A percentile compares a stretch with the other conserved stretches of the same genome.
Conservation (phyloP, 2,329 filamentous ascomycete species). For the Alternaria hordeiaustralica region DNA sequence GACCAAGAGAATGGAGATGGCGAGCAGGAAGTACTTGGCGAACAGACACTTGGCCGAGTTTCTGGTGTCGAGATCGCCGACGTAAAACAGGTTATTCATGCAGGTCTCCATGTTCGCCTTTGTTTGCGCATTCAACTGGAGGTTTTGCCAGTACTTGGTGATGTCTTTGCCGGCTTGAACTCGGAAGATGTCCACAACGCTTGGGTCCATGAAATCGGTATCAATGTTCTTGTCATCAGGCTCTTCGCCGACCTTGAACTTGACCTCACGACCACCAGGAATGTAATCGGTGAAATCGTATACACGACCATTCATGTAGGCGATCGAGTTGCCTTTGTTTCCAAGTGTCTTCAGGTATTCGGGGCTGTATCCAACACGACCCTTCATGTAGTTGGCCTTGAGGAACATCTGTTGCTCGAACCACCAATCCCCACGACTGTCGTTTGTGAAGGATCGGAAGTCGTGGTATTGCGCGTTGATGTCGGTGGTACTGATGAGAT, state of each 20-base stretch:
- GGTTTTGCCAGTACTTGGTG: constrained; percentile 78
- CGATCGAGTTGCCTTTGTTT: constrained; percentile 71
- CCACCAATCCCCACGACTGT: constrained; percentile 90
- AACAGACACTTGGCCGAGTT: constrained; percentile 86
- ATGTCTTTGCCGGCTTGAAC: constrained; percentile 78
- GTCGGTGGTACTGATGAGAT: constrained; percentile 70
- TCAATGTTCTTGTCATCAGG: constrained; percentile 51
- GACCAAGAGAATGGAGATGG: constrained; percentile 80
- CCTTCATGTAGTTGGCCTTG: constrained; percentile 81
- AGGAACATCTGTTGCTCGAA: constrained; percentile 83
- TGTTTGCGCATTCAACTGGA: constrained; percentile 64
- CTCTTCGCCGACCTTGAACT: constrained; percentile 61
- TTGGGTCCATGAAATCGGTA: constrained; percentile 79
- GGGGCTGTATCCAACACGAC: constrained; percentile 81
- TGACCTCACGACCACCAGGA: constrained; percentile 72
- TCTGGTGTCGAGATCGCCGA: constrained; percentile 89
- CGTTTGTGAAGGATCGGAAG: constrained; percentile 83
- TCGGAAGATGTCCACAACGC: constrained; percentile 79
- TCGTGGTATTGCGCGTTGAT: constrained; percentile 85
- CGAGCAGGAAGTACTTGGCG: constrained; percentile 85
- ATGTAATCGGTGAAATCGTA: constrained; percentile 91
- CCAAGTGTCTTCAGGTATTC: constrained; percentile 77
- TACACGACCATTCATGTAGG: constrained; percentile 77
- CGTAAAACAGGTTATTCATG: constrained; percentile 92
- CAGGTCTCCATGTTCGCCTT: constrained; percentile 78